Evolutionary conservation across 176 grass and related monocot species (phyloP).

Genomic region (Oryza glumipatula): DNA sequence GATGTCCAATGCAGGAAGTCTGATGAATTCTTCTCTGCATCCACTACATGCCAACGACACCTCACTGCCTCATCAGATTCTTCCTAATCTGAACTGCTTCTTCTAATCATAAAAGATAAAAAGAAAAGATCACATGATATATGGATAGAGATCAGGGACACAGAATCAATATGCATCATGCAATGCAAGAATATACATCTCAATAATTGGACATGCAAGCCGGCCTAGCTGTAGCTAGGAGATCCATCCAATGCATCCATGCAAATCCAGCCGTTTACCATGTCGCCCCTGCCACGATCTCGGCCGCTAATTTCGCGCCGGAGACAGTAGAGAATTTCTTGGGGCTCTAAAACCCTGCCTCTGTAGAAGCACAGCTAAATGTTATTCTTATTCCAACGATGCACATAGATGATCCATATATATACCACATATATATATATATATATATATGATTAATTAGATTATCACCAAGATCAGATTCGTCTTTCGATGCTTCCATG

Average conservation of each 20-base stretch:
- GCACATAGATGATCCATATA: background rate
- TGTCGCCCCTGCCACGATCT: background rate
- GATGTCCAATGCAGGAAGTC: background rate
- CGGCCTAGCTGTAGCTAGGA: background rate
- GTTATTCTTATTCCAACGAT: constrained; percentile 22
- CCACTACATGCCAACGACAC: background rate
- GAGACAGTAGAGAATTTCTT: constrained; percentile 15
- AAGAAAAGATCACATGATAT: background rate
- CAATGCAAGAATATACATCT: background rate
- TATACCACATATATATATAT: background rate
- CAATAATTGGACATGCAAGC: background rate
- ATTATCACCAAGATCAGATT: background rate
- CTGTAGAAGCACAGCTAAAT: background rate
- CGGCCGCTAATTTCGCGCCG: background rate
- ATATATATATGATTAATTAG: background rate
- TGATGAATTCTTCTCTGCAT: background rate
- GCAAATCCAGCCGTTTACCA: background rate
- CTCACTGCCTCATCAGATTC: background rate
- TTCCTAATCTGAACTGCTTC: background rate
- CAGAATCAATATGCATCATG: background rate
- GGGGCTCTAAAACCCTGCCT: background rate
- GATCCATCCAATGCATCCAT: background rate
- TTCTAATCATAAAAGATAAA: background rate
- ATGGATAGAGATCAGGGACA: background rate
- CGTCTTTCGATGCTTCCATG: background rate